Base-by-base conservation (phyloP, 2,329 filamentous ascomycete genomes). In the Trichoderma harzianum region DNA sequence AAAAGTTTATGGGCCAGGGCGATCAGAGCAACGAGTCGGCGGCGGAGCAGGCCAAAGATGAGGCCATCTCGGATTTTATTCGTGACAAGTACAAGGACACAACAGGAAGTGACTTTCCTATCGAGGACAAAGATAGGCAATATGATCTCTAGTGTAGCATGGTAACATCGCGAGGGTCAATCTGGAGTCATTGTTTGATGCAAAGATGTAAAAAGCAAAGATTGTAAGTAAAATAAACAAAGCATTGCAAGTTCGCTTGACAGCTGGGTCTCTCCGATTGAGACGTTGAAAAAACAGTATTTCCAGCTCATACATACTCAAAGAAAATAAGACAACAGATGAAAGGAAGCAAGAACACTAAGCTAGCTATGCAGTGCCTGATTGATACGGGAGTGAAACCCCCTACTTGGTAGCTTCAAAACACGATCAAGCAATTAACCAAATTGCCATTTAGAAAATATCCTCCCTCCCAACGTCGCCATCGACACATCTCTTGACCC, bases 31-130 rank as follows among this genome's bases (percentile, higher is more conserved):
- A 93, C 79, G 92, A 92, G 81, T 85, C 81, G 65, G 93, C 93
- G 6, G 78, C 90, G 24, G 93, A 97, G 83, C 93, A 97, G 83
- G 92, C 91, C 76, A 95, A 95, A 84, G 93, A 96, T 79, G 91
- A 93, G 81, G 85, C 92, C 79, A 93, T 95, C 76, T 90, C 88
- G 32, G 91, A 94, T 79, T 91, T 88, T 80, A 89, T 95, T 76
- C 88, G 93, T 47, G 82, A 81, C 55, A 84, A 92, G 81, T 95
- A 94, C 86, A 94, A 93, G 86, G 82, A 76, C 61, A 78, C 82
- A 0, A 92, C 91, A 0, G 93, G 93, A 72, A 88, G 82, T 7
- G 92, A 95, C 8, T 79, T 95, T 68, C 90, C 90, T 32, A 83
- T 94, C 79, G 84, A 87, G 78, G 92, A 94, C 80, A 94, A 93